A percentile compares a stretch with the other conserved stretches of the same genome.
Evolutionary conservation across 2,329 filamentous ascomycete genomes (phyloP).

Genomic region (Ploettnerulaceae sp.): DNA sequence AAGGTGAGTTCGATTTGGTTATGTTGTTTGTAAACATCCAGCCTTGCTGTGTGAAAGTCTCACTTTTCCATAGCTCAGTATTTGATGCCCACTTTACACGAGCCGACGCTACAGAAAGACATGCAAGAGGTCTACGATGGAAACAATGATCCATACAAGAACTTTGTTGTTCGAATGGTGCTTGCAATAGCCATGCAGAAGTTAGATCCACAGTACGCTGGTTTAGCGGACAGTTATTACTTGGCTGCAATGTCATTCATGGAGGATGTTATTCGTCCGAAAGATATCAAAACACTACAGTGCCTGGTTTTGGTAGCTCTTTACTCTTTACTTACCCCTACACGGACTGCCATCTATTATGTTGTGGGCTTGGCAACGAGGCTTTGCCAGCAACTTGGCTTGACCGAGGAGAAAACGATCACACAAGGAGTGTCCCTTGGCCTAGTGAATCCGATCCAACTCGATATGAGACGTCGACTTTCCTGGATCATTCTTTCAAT

Average conservation of each 20-base stretch:
- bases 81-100: conserved; percentile 82
- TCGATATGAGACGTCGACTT: conserved; percentile 84
- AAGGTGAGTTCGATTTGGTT: conserved; percentile 52
- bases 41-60: conserved; percentile 8
- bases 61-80: conserved; percentile 63
- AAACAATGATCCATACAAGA: conserved; percentile 72
- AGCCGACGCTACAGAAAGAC: conserved; percentile 70
- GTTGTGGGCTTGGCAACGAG: conserved; percentile 83
- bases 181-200: conserved; percentile 94
- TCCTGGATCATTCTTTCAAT: conserved; percentile 86
- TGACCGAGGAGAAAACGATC: conserved; percentile 87
- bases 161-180: conserved; percentile 86
- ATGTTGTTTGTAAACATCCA: not conserved
- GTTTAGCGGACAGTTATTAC: conserved; percentile 91
- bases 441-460: conserved; percentile 62
- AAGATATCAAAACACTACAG: conserved; percentile 85
- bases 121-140: conserved; percentile 77
- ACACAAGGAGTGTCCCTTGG: conserved; percentile 51
- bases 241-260: conserved; percentile 81
- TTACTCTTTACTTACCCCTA: conserved; percentile 89
- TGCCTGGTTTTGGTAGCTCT: conserved; percentile 83
- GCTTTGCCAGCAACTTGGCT: conserved; percentile 81
- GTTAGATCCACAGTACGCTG: conserved; percentile 83
- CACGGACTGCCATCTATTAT: conserved; percentile 88
- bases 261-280: conserved; percentile 77